These are phyloP conservation scores for Pichia manshurica DNA, from an alignment of 805 yeast species.

Conservation along the genomic window DNA sequence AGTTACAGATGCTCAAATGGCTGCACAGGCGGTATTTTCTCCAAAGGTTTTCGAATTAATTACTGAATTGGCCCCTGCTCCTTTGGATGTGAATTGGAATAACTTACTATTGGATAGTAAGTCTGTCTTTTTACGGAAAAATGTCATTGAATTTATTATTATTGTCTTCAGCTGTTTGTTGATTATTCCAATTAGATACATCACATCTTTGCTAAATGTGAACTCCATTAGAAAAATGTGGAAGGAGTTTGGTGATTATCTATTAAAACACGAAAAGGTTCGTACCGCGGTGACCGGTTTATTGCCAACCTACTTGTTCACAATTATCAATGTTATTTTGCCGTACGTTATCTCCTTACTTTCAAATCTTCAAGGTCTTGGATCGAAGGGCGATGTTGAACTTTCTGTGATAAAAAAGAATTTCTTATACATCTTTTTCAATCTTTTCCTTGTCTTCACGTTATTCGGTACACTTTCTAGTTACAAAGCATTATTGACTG, in stretches of 20 bases:
- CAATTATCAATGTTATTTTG: slow-evolving; percentile 44
- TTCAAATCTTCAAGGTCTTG: slow-evolving; percentile 46
- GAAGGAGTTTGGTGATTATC: slow-evolving; percentile 53
- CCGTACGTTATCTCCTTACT: slow-evolving; percentile 53
- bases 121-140: slow-evolving; percentile 31
- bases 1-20: slow-evolving; percentile 94
- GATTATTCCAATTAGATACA: slow-evolving; percentile 50
- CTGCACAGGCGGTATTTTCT: slow-evolving; percentile 91
- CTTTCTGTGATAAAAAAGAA: slow-evolving; percentile 52
- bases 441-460: slow-evolving; percentile 55
- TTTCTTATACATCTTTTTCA: slow-evolving; percentile 55
- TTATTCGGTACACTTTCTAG: slow-evolving; percentile 58
- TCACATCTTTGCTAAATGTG: slow-evolving; percentile 51
- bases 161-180: slow-evolving; percentile 46
- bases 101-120: slow-evolving; percentile 40
- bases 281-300: slow-evolving; percentile 56
- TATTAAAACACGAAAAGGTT: slow-evolving; percentile 44
- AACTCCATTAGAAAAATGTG: slow-evolving; percentile 51
- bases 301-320: slow-evolving; percentile 55
- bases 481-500: slow-evolving; percentile 50
- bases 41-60: slow-evolving; percentile 82
- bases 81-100: slow-evolving; percentile 87
- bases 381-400: slow-evolving; percentile 55
- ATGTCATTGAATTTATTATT: slow-evolving; percentile 33
- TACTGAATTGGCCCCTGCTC: slow-evolving; percentile 89